Evolutionary conservation across 2,329 filamentous ascomycete genomes (phyloP), one percentile per base, ranked within the genome.

Genomic region (Aureobasidium sp.): DNA sequence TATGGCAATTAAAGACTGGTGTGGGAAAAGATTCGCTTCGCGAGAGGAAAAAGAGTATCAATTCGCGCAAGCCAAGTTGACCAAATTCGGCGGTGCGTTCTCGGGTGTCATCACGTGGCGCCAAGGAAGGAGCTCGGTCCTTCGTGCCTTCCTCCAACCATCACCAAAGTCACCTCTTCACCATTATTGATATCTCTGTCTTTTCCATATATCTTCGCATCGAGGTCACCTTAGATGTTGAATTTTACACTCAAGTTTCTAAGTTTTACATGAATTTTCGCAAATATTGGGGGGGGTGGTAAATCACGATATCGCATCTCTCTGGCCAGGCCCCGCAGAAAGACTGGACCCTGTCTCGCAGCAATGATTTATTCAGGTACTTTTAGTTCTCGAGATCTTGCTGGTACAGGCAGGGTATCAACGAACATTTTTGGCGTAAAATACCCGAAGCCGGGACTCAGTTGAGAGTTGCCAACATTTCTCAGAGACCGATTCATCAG

Each of bases 1-100:
- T 48, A 61, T 53, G 48, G 59, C 45, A 48, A 48, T 48, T 48
- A 48, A 29, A 30, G 42, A 45, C 37, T 30, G 45, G 21, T 61
- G 3, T 30, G 48, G 21, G 34, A 61, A 61, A 53, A 54, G 37
- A 21, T 21, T 37, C 34, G 59, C 58, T 45, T 58, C 54, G 36
- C 44, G 44, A 21, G 21, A 21, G 21, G 14, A 14, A 27, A 16
- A 34, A 27, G 34, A 50, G 11, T 25, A 11, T 25, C 44, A 41
- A 44, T 21, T 21, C 21, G 21, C 21, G 21, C 21, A 21, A 21
- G 21, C 21, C 21, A 21, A 21, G 21, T 21, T 21, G 21, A 21
- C 21, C 21, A 21, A 21, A 39, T 57, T 39, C 39, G 50, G 8
- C 39, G 39, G 39, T 27, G 50, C 50, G 41, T 54, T 37, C 5